Base-by-base conservation (phyloP, 164 flowering plant species). In the Echeveria elegans region DNA sequence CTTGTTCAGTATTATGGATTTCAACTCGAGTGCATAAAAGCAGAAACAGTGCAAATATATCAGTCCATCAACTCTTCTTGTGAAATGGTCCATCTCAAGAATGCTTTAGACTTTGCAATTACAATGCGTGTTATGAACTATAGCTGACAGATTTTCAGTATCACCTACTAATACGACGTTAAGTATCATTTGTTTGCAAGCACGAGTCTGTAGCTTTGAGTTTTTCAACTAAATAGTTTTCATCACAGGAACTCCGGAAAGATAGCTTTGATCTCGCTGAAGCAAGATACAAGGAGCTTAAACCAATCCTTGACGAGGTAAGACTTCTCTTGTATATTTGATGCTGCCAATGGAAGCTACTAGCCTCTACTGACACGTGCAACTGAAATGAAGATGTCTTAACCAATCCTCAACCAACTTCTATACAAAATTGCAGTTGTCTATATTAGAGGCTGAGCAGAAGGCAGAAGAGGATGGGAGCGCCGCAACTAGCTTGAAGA, bases 231-330 rank as follows among this genome's bases (percentile, higher is more conserved):
- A 30, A 26, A 26, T 52, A 16, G 26, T 26, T 74, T 66, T 48
- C 67, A 64, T 41, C 34, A 62, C 77, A 94, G 97, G 99, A 91
- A 72, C 89, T 94, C 41, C 88, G 97, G 0, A 94, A 89, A 73
- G 99, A 94, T 82, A 96, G 99, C 47, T 94, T 94, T 83, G 99
- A 91, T 85, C 96, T 94, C 63, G 97, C 97, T 53, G 96, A 85
- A 74, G 45, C 81, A 70, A 87, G 97, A 58, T 91, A 82, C 82
- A 81, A 73, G 77, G 99, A 94, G 75, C 94, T 94, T 43, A 92
- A 91, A 72, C 99, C 99, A 47, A 81, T 91, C 52, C 96, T 94
- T 64, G 97, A 91, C 65, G 99, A 94, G 96, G 99, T 89, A 69
- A 67, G 1, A 34, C 45, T 30, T 47, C 63, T 38, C 11, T 18